These are phyloP conservation scores for Populus tremula DNA, from an alignment of 345 rosid genomes.

Conservation along the genomic window DNA sequence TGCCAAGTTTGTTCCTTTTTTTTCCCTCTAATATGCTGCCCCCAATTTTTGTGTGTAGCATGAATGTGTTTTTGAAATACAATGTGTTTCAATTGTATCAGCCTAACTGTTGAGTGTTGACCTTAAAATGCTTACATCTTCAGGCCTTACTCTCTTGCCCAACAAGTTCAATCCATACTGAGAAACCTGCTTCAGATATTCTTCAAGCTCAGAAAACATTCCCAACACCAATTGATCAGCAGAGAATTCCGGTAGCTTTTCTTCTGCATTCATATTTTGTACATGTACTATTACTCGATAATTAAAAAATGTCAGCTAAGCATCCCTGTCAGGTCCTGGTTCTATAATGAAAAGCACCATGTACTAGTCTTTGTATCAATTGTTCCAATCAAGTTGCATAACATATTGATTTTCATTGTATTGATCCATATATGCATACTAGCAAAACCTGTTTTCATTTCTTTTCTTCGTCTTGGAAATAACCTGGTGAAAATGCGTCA, in stretches of 20 bases:
- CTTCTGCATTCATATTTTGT: background rate
- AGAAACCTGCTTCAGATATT: constrained; percentile 52
- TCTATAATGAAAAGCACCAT: background rate
- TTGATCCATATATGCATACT: background rate
- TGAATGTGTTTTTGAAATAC: background rate
- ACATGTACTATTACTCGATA: background rate
- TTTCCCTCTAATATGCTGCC: background rate
- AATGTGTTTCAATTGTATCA: background rate
- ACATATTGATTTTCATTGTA: no score
- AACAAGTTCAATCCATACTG: constrained; percentile 54
- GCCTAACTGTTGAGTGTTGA: background rate
- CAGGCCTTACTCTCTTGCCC: constrained; percentile 67
- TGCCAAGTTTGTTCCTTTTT: background rate
- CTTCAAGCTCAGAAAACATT: constrained; percentile 53
- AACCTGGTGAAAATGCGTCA: background rate
- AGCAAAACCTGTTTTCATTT: background rate
- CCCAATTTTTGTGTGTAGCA: background rate
- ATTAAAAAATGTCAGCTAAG: background rate
- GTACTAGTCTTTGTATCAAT: background rate
- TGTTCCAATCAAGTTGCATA: background rate
- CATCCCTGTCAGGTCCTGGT: background rate
- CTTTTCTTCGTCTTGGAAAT: background rate
- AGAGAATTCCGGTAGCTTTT: constrained; percentile 47
- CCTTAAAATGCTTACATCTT: constrained; percentile 2
- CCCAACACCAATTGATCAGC: constrained; percentile 49